Evolutionary conservation across 768 basidiomycete genomes (phyloP).

Genomic region (Nidularia pulvinata): DNA sequence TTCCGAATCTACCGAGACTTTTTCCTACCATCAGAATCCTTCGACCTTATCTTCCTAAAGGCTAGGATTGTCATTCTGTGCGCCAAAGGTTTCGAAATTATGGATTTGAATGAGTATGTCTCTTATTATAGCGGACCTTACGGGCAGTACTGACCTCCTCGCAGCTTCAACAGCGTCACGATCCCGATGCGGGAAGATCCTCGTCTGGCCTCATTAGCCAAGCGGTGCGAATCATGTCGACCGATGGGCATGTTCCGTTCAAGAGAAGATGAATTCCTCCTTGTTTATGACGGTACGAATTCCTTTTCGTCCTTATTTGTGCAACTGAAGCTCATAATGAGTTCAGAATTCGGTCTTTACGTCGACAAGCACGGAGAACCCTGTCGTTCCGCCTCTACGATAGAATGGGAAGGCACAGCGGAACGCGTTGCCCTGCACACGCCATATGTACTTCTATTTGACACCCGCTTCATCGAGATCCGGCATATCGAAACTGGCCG

Average conservation of each 20-base stretch:
- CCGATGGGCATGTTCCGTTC: conserved; percentile 96
- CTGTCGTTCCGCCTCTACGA: conserved; percentile 67
- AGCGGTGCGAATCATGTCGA: conserved; percentile 83
- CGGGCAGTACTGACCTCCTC: neutral
- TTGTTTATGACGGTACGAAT: conserved; percentile 91
- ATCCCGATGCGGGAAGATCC: conserved; percentile 80
- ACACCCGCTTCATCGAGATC: conserved; percentile 91
- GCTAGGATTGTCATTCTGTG: conserved; percentile 93
- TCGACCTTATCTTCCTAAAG: conserved; percentile 90
- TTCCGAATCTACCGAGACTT: conserved; percentile 95
- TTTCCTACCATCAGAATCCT: conserved; percentile 90
- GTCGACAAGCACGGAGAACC: conserved; percentile 94
- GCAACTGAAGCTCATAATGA: neutral
- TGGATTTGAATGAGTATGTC: conserved; percentile 90
- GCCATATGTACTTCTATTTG: conserved; percentile 90
- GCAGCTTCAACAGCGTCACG: conserved; percentile 84
- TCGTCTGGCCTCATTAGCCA: conserved; percentile 69
- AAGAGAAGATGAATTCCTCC: conserved; percentile 88
- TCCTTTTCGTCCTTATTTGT: neutral
- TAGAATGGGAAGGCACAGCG: conserved; percentile 96
- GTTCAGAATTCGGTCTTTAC: conserved; percentile 87
- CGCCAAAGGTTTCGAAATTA: conserved; percentile 95
- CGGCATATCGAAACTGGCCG: conserved; percentile 84
- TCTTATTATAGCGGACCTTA: neutral
- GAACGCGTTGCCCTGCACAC: conserved; percentile 91